phyloP scores from a whole-genome alignment of 73 alveolate genomes.

The Paramecium octaurelia region DNA sequence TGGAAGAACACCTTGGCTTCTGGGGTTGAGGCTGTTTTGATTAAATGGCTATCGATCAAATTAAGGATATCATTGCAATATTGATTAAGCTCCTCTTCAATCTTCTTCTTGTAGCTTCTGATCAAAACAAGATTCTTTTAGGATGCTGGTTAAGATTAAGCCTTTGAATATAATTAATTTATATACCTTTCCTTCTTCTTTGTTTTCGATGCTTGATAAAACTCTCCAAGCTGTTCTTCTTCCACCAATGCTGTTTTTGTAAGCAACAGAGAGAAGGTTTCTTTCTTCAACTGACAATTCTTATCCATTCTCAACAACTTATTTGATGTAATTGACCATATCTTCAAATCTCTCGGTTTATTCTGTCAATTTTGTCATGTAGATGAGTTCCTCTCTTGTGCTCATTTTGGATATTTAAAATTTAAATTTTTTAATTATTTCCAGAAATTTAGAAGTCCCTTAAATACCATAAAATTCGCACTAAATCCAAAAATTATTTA shows the following conservation, averaged over 20 bases:
- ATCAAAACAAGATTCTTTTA: slow-evolving; percentile 47
- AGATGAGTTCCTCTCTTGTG: slow-evolving; percentile 71
- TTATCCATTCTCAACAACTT: slow-evolving; percentile 69
- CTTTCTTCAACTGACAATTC: slow-evolving; percentile 83
- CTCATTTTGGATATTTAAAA: not conserved
- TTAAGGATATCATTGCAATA: slow-evolving; percentile 67
- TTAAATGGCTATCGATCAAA: slow-evolving; percentile 65
- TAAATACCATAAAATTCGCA: not conserved
- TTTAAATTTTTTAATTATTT: not conserved
- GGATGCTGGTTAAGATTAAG: slow-evolving; percentile 37
- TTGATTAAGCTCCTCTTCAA: slow-evolving; percentile 74
- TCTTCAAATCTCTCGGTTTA: slow-evolving; percentile 80
- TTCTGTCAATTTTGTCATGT: slow-evolving; percentile 82
- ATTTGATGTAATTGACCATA: slow-evolving; percentile 73
- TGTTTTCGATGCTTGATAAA: slow-evolving; percentile 69
- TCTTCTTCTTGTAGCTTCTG: slow-evolving; percentile 68
- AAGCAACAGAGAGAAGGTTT: slow-evolving; percentile 80
- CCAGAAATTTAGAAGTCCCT: not conserved
- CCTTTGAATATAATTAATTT: slow-evolving; percentile 46
- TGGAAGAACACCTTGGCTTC: slow-evolving; percentile 81
- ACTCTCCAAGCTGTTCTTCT: slow-evolving; percentile 83
- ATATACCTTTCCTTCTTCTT: slow-evolving; percentile 72
- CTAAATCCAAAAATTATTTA: not conserved
- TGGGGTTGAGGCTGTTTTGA: slow-evolving; percentile 69
- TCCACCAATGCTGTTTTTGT: slow-evolving; percentile 75